Percentiles rank a stretch among this genome's conserved stretches.
Conservation (phyloP, 1,284 basidiomycete genomes). For the Xanthoconium separans region DNA sequence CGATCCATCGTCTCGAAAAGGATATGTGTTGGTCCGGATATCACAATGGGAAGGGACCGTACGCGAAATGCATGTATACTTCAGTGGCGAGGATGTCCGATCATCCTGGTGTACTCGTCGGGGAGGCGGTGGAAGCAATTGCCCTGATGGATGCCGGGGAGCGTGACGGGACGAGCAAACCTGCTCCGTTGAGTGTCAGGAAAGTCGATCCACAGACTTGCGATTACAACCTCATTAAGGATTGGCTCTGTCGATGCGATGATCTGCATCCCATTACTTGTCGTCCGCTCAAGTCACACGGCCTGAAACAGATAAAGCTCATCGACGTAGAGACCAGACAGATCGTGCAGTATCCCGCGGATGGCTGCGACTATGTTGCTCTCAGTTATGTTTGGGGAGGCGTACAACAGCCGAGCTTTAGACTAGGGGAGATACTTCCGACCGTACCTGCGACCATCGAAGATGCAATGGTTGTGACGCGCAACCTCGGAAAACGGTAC, state of each 20-base stretch:
- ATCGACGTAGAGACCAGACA: constrained; percentile 10
- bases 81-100: background rate
- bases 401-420: constrained; percentile 5
- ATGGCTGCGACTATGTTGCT: constrained; percentile 13
- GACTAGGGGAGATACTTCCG: constrained; percentile 3
- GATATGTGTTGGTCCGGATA: background rate
- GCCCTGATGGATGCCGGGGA: background rate
- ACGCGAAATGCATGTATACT: constrained; percentile 15
- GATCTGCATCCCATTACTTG: constrained; percentile 9
- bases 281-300: constrained; percentile 3
- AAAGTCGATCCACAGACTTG: background rate
- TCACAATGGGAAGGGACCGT: background rate
- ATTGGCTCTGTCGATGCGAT: constrained; percentile 11
- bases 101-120: background rate
- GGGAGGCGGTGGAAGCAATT: constrained; percentile 9
- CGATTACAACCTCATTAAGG: constrained; percentile 9
- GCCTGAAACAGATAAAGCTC: constrained; percentile 12
- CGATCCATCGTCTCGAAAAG: constrained; percentile 2
- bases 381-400: constrained; percentile 29
- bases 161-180: no score
- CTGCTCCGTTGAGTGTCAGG: constrained; percentile 3
- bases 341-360: constrained; percentile 6
- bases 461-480: constrained; percentile 15
- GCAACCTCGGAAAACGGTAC: constrained; percentile 14
- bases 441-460: constrained; percentile 17